Evolutionary conservation across 805 yeast species (phyloP).

Genomic region (Kodamaea hsintzibuensis): DNA sequence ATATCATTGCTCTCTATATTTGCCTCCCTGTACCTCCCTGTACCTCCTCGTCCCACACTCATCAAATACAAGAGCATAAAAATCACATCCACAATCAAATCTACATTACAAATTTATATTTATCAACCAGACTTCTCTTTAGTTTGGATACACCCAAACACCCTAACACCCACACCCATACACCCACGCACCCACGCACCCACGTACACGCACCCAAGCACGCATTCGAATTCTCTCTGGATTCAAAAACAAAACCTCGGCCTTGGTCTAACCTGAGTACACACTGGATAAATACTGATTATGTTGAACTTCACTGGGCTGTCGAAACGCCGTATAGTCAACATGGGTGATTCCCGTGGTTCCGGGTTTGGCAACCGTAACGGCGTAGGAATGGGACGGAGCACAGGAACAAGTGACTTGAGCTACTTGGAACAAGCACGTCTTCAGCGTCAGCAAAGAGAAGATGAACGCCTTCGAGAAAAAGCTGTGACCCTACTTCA

Average conservation of each 20-base stretch:
- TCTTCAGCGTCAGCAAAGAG: slow-evolving; percentile 66
- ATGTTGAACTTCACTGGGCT: slow-evolving; percentile 69
- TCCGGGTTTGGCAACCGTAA: slow-evolving; percentile 8
- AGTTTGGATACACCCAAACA: slow-evolving; percentile 1
- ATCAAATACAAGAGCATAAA: not conserved
- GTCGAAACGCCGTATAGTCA: slow-evolving; percentile 58
- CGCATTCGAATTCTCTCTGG: not conserved
- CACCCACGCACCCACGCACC: not conserved
- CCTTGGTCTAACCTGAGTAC: not conserved
- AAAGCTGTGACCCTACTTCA: slow-evolving; percentile 55
- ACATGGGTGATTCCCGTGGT: slow-evolving; percentile 53
- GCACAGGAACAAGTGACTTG: slow-evolving; percentile 27
- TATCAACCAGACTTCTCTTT: not conserved
- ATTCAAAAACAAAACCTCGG: not conserved
- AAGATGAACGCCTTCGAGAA: slow-evolving; percentile 49
- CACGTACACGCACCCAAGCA: not conserved
- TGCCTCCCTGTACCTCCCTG: too few species aligned
- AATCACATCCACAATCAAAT: not conserved
- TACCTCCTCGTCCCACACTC: too few species aligned
- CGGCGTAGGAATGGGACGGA: not conserved
- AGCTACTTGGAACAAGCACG: slow-evolving; percentile 63
- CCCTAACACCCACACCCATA: not conserved
- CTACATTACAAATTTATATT: not conserved
- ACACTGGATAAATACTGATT: not conserved
- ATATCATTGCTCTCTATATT: too few species aligned